Evolutionary conservation across 192 early-diverging fungal species (phyloP).

Genomic region (Backusella tuberculispora): DNA sequence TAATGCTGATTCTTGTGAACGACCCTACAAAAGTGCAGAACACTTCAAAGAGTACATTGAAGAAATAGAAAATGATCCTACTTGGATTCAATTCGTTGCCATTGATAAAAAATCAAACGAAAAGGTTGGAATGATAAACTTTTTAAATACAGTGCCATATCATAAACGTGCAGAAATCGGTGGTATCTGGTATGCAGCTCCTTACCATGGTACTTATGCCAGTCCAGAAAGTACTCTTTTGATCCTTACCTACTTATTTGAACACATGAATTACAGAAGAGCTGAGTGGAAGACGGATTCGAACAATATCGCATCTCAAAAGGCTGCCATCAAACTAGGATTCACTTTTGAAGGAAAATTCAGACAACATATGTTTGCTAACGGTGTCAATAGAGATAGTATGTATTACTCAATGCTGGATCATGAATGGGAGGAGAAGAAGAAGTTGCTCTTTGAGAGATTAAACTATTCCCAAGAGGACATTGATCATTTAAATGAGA

Average conservation of each 20-base stretch:
- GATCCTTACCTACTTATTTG: not conserved
- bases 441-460: not conserved
- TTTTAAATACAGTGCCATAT: not conserved
- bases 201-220: not conserved
- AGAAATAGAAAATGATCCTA: not conserved
- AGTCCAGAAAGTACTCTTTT: not conserved
- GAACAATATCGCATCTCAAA: slow-evolving; percentile 45
- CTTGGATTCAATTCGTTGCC: not conserved
- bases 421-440: slow-evolving; percentile 6
- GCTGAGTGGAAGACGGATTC: slow-evolving; percentile 47
- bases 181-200: not conserved
- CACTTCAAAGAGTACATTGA: not conserved
- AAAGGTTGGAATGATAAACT: not conserved
- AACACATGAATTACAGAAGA: not conserved
- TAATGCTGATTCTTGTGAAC: not conserved
- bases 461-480: not conserved
- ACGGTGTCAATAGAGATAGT: not conserved
- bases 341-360: slow-evolving; percentile 39
- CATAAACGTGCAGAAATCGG: not conserved
- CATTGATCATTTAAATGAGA: not conserved
- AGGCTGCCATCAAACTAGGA: slow-evolving; percentile 43
- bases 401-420: not conserved
- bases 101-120: slow-evolving; percentile 7
- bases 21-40: not conserved
- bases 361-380: slow-evolving; percentile 36